Evolutionary conservation across 495 filamentous ascomycete species (phyloP), one percentile per base, ranked within the genome.

Genomic region (Hypoxylon fragiforme): DNA sequence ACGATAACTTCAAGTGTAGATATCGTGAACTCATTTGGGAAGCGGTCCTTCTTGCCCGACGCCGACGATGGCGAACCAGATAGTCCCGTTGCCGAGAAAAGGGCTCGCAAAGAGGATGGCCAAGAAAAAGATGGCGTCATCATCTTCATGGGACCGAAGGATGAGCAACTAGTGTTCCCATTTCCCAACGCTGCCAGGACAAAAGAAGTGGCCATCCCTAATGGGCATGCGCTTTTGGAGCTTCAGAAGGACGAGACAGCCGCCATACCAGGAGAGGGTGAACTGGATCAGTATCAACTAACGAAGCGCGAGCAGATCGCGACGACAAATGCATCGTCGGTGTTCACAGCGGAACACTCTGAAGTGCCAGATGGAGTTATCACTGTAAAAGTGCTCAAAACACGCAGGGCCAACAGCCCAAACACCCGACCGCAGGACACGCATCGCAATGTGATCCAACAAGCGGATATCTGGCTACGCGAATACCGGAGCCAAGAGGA

Each of bases 371-470:
- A 73, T 37, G 66, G 72, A 15, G 64, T 73, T 34, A 74, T 79
- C 36, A 77, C 75, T 0, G 75, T 75, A 44, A 79, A 79, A 54
- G 76, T 79, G 1, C 68, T 79, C 32, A 77, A 76, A 60, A 79
- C 76, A 1, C 60, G 66, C 11, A 54, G 63, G 1, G 45, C 68
- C n/a, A 65, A 64, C 38, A 15, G 62, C 16, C 48, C 56, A 6
- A 54, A 69, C 28, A 49, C 54, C 15, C 67, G 70, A 34, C 67
- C 70, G 7, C 70, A 67, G 16, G 66, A 70, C n/a, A 64, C 57
- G 8, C 72, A 74, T 35, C 64, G 68, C 44, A 73, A 74, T 31
- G 73, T 79, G 16, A 77, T 79, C 47, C 74, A 69, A 1, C 76
- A 79, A 46, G 75, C 76, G 14, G 73, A 79, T 38, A 67, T 77